Conservation (phyloP, 1,284 basidiomycete species). For the Dichomitus squalens region DNA sequence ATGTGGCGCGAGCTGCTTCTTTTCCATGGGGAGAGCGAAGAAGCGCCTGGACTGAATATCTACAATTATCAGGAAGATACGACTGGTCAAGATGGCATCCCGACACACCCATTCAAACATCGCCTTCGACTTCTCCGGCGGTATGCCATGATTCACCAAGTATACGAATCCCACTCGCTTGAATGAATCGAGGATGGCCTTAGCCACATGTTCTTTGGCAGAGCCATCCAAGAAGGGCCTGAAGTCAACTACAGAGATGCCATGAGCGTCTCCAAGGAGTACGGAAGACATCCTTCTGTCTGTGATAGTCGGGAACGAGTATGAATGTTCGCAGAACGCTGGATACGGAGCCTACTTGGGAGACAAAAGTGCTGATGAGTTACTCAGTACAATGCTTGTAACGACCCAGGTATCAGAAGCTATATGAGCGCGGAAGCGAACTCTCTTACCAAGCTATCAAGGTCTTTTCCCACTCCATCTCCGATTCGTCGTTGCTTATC, state of each 20-base stretch:
- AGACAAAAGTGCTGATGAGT: not conserved
- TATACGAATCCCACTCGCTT: slow-evolving; percentile 45
- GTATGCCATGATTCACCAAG: slow-evolving; percentile 43
- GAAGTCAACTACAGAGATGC: slow-evolving; percentile 35
- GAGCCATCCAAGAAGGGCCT: slow-evolving; percentile 33
- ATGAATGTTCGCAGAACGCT: no score
- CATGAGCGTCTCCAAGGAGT: slow-evolving; percentile 20
- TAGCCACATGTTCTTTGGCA: slow-evolving; percentile 31
- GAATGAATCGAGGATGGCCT: slow-evolving; percentile 36
- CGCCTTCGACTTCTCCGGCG: slow-evolving; percentile 44
- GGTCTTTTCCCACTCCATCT: not conserved
- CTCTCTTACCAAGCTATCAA: not conserved
- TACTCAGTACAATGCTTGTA: not conserved
- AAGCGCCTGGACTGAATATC: slow-evolving; percentile 47
- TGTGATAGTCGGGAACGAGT: no score
- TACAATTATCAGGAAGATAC: not conserved
- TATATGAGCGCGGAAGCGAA: not conserved
- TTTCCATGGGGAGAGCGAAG: slow-evolving; percentile 51
- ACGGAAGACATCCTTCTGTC: slow-evolving; percentile 12
- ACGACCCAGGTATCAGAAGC: not conserved
- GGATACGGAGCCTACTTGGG: no score
- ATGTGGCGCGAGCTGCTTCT: slow-evolving; percentile 59
- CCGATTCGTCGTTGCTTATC: no score
- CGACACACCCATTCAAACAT: slow-evolving; percentile 55
- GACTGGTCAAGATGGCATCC: not conserved